These are phyloP conservation scores for Iris macrosiphon DNA, from an alignment of 106 monocot species.

Conservation along the genomic window DNA sequence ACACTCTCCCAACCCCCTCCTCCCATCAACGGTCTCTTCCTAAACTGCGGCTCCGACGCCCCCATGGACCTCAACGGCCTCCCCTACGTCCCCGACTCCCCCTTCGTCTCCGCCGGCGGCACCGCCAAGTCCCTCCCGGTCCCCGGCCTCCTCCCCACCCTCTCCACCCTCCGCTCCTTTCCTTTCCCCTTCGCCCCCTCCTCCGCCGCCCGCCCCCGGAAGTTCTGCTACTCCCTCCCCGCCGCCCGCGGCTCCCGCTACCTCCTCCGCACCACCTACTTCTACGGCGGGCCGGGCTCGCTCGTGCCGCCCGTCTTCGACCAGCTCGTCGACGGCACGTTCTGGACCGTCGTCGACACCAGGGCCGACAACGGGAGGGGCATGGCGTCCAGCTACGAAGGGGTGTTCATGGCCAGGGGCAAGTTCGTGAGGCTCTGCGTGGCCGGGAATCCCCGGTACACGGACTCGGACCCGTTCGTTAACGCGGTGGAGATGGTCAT, in stretches of 20 bases:
- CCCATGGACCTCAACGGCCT: slow-evolving; percentile 11
- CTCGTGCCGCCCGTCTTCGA: slow-evolving; percentile 81
- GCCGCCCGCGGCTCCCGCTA: slow-evolving; percentile 37
- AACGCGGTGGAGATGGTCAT: slow-evolving; percentile 53
- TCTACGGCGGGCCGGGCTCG: slow-evolving; percentile 29
- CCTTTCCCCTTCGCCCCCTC: slow-evolving; percentile 51
- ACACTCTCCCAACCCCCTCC: not conserved
- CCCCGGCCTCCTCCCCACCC: slow-evolving; percentile 38
- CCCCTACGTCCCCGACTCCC: slow-evolving; percentile 42
- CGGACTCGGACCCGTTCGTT: slow-evolving; percentile 68
- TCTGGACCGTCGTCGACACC: slow-evolving; percentile 80
- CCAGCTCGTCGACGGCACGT: slow-evolving; percentile 65
- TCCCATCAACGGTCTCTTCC: slow-evolving; percentile 23
- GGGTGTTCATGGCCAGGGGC: slow-evolving; percentile 46
- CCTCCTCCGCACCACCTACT: slow-evolving; percentile 83
- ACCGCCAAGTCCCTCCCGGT: slow-evolving; percentile 20
- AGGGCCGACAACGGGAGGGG: slow-evolving; percentile 39
- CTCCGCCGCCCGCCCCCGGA: slow-evolving; percentile 16
- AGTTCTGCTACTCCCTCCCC: slow-evolving; percentile 76
- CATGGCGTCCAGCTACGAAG: slow-evolving; percentile 68
- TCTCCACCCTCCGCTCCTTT: slow-evolving; percentile 73
- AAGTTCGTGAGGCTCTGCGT: slow-evolving; percentile 57
- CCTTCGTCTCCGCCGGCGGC: slow-evolving; percentile 47
- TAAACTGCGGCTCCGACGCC: slow-evolving; percentile 50
- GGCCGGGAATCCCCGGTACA: slow-evolving; percentile 55